Base-by-base conservation (phyloP, 345 rosid species). In the Euphorbia peplus region DNA sequence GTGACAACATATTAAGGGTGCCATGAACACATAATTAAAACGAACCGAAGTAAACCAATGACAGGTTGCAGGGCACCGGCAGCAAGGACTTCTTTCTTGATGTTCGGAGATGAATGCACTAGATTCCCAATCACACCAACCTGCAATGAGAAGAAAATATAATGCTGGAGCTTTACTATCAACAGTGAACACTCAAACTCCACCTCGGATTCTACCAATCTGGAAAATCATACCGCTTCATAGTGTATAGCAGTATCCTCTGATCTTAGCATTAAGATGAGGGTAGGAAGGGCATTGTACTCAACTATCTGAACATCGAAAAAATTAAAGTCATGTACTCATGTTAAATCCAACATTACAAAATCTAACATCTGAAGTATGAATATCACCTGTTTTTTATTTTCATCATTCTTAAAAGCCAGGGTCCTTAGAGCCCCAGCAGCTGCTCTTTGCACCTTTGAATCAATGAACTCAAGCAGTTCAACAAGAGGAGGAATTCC, bases 11-110 rank as follows among this genome's bases (percentile, higher is more conserved):
- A 35, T 41, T 18, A 19, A 48, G 19, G 22, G 10, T 30, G 61
- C 48, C 26, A 39, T 28, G 29, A 32, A 44, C 13, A 62, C 39
- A 55, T 10, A 8, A 71, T 11, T 62, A 7, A 76, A 44, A 41
- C 84, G 68, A 61, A 89, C 99, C 87, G 91, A 26, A 95, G 97
- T 74, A 95, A 81, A 65, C 93, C 88, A 72, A 95, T 90, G 63
- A 95, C 99, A 71, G 99, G 96, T 75, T 95, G 99, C 80, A 95
- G 76, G 44, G 97, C 99, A 66, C 99, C 99, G 1, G 93, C 95
- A 76, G 89, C 77, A 70, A 95, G 92, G 80, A 95, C 99, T 83
- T 90, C 97, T 69, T 82, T 95, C 79, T 95, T 95, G 51, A 95
- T 91, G 83, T 86, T 78, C 18, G 97, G 96, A 58, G 99, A 95